Evolutionary conservation across 441 rosid genomes (phyloP).

Genomic region (Gossypium gossypioides): DNA sequence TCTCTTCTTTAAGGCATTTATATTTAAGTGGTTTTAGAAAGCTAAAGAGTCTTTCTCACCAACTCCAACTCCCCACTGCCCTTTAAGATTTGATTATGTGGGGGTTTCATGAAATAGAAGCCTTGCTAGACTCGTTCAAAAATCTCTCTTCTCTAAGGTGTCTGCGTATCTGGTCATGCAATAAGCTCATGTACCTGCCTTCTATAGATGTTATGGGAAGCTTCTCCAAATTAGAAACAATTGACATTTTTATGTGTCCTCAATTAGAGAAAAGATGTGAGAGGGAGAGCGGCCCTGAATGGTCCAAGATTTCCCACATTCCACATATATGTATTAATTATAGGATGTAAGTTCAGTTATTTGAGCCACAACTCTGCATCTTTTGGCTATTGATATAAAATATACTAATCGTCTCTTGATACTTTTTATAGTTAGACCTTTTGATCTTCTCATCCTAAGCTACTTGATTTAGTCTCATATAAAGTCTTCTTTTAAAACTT

Average conservation of each 20-base stretch:
- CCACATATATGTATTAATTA: neutral
- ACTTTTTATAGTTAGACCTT: neutral
- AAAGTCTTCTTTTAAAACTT: no score
- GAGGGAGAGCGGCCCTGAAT: neutral
- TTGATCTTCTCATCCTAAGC: no score
- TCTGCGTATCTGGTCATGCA: neutral
- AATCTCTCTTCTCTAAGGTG: slow-evolving; percentile 12
- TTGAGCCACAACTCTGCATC: neutral
- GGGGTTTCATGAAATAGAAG: neutral
- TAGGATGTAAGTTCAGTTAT: neutral
- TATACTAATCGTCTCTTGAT: neutral
- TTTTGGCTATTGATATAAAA: neutral
- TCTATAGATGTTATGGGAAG: neutral
- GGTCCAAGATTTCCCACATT: slow-evolving; percentile 1
- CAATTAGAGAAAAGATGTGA: neutral
- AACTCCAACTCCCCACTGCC: neutral
- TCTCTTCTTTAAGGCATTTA: neutral
- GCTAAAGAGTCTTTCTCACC: neutral
- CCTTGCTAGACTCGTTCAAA: slow-evolving; percentile 26
- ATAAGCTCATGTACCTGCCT: neutral
- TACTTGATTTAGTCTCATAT: no score
- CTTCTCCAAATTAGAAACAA: neutral
- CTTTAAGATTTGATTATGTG: neutral
- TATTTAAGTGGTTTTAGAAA: neutral
- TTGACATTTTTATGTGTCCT: neutral